phyloP scores from a whole-genome alignment of 2,329 filamentous ascomycete genomes.

The Botryotinia calthae region DNA sequence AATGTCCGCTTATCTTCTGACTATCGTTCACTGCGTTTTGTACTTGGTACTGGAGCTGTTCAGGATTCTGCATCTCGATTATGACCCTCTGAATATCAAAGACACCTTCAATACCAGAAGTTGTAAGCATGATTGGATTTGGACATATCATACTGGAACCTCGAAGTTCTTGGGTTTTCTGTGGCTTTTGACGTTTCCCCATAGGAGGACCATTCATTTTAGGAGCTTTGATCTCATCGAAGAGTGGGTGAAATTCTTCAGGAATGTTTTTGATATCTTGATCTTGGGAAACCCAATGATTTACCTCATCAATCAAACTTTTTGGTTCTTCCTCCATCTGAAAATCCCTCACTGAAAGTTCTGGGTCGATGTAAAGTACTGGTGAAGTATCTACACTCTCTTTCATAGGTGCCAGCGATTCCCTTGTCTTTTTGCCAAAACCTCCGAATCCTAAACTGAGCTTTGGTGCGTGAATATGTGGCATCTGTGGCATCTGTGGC shows the following conservation, averaged over 20 bases:
- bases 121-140: too few relatives aligned
- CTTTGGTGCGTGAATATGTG: constrained; percentile 20
- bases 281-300: constrained; percentile 15
- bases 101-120: constrained; percentile 36
- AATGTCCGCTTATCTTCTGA: constrained; percentile 37
- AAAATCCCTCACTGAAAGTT: not conserved
- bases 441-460: constrained; percentile 18
- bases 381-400: constrained; percentile 14
- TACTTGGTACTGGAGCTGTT: constrained; percentile 34
- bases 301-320: constrained; percentile 21
- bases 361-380: not conserved
- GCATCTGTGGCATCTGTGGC: constrained; percentile 19
- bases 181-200: constrained; percentile 14
- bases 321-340: not conserved
- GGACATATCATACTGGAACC: too few relatives aligned
- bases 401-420: constrained; percentile 1
- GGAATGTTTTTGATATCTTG: constrained; percentile 20
- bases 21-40: constrained; percentile 31
- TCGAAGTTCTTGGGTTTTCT: constrained; percentile 23
- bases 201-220: constrained; percentile 9
- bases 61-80: constrained; percentile 33
- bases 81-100: constrained; percentile 38
- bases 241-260: constrained; percentile 18
- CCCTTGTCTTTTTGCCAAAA: constrained; percentile 18
- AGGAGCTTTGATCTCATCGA: constrained; percentile 15